Percentiles rank a stretch among this genome's conserved stretches.
phyloP scores from a whole-genome alignment of 2,329 filamentous ascomycete genomes.

The Coniochaeta sp. region DNA sequence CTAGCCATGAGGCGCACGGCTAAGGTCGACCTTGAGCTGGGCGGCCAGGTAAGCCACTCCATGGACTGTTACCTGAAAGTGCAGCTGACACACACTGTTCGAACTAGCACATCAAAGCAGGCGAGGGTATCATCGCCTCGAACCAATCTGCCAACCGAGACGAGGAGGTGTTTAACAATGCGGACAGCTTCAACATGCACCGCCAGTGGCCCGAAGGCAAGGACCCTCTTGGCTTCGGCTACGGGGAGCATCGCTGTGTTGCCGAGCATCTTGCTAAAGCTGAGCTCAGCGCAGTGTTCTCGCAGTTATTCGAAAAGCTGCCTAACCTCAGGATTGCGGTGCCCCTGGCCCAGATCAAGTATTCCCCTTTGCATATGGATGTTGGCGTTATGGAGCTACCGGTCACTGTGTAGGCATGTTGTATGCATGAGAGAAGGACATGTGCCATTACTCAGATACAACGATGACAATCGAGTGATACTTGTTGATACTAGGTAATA shows the following conservation, averaged over 20 bases:
- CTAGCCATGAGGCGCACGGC: conserved; percentile 39
- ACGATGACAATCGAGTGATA: too few species aligned
- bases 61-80: too few species aligned
- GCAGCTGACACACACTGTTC: not conserved
- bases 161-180: conserved; percentile 30
- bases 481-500: too few species aligned
- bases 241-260: conserved; percentile 36
- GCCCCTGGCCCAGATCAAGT: conserved; percentile 29
- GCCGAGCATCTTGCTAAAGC: conserved; percentile 34
- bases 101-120: conserved; percentile 27
- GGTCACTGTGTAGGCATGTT: conserved; percentile 20
- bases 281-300: conserved; percentile 34
- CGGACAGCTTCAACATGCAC: conserved; percentile 35
- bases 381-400: conserved; percentile 32
- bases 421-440: not conserved
- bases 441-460: too few species aligned
- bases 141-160: conserved; percentile 40
- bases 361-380: conserved; percentile 27
- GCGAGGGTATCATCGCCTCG: conserved; percentile 37
- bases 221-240: conserved; percentile 35
- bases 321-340: conserved; percentile 30
- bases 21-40: conserved; percentile 35
- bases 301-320: conserved; percentile 28
- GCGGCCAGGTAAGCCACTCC: conserved; percentile 24
- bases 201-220: conserved; percentile 22